Conservation (phyloP, 1,139 yeast species). For the Suhomyces chickasaworum region DNA sequence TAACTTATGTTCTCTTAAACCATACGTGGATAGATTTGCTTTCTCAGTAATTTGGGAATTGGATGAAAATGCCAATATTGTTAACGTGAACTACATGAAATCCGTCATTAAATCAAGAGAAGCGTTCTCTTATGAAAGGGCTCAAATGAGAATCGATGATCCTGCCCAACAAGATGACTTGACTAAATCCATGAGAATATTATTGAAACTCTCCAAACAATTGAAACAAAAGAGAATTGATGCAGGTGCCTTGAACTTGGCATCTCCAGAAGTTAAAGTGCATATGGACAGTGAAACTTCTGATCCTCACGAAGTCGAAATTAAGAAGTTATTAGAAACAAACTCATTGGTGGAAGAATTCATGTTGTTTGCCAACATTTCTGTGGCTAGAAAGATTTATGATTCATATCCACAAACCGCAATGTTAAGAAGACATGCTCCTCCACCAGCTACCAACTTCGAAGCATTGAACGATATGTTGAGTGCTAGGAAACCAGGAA, state of each 20-base stretch:
- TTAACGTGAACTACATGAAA: constrained; percentile 79
- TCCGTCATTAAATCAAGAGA: constrained; percentile 89
- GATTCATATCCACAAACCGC: constrained; percentile 98
- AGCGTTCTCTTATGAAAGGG: constrained; percentile 93
- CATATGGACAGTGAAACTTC: constrained; percentile 97
- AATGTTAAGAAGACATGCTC: constrained; percentile 94
- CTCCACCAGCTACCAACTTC: constrained; percentile 94
- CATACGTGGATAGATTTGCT: constrained; percentile 94
- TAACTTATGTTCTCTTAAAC: constrained; percentile 90
- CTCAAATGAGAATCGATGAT: constrained; percentile 91
- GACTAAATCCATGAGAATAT: constrained; percentile 84
- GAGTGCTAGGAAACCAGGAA: constrained; percentile 72
- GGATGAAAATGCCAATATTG: constrained; percentile 81
- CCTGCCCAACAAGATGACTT: constrained; percentile 73
- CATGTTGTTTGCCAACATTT: constrained; percentile 95
- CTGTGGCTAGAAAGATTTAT: constrained; percentile 90
- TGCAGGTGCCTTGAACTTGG: constrained; percentile 95
- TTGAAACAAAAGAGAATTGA: constrained; percentile 83
- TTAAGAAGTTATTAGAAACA: constrained; percentile 83
- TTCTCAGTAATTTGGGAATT: constrained; percentile 96
- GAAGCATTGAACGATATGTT: constrained; percentile 88
- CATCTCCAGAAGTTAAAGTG: constrained; percentile 97
- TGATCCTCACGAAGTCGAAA: constrained; percentile 95
- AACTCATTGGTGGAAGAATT: constrained; percentile 97
- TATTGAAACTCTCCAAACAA: constrained; percentile 75